Evolutionary conservation across 1,284 basidiomycete genomes (phyloP).

Genomic region (Sphaerobolus stellatus): DNA sequence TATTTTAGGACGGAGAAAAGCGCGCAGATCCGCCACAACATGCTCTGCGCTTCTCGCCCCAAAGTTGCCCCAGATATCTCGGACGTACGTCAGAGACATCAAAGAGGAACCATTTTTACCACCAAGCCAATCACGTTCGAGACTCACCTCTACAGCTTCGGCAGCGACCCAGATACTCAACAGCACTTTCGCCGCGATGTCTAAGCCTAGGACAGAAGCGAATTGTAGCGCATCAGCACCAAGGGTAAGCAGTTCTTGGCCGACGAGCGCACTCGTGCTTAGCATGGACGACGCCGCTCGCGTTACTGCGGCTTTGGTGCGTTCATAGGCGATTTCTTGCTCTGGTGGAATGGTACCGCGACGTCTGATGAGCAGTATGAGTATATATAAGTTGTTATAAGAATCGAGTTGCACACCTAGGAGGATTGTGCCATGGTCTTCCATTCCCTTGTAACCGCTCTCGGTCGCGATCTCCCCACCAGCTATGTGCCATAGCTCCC

Average conservation of each 20-base stretch:
- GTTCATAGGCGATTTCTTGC: constrained; percentile 48
- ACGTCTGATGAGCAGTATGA: too few relatives aligned
- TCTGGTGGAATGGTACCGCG: constrained; percentile 44
- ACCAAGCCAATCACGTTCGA: not conserved
- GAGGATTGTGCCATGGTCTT: too few relatives aligned
- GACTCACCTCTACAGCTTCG: constrained; percentile 58
- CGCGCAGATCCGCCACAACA: not conserved
- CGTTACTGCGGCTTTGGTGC: constrained; percentile 49
- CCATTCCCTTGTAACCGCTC: too few relatives aligned
- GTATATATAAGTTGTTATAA: too few relatives aligned
- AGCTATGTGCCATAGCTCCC: too few relatives aligned
- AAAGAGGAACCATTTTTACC: not conserved
- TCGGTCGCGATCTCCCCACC: too few relatives aligned
- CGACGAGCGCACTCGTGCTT: constrained; percentile 41
- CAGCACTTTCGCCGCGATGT: constrained; percentile 49
- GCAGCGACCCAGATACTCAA: constrained; percentile 62
- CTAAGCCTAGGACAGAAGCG: constrained; percentile 56
- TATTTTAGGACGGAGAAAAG: not conserved
- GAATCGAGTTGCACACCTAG: too few relatives aligned
- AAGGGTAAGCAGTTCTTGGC: constrained; percentile 47
- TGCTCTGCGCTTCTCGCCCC: not conserved
- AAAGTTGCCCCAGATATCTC: not conserved
- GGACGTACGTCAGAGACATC: too few relatives aligned
- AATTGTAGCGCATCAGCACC: constrained; percentile 52
- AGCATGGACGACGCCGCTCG: constrained; percentile 46